Percentiles rank a stretch among this genome's conserved stretches.
These are phyloP conservation scores for Solanum megistacrolobum DNA, from an alignment of 257 asterid genomes.

Conservation along the genomic window DNA sequence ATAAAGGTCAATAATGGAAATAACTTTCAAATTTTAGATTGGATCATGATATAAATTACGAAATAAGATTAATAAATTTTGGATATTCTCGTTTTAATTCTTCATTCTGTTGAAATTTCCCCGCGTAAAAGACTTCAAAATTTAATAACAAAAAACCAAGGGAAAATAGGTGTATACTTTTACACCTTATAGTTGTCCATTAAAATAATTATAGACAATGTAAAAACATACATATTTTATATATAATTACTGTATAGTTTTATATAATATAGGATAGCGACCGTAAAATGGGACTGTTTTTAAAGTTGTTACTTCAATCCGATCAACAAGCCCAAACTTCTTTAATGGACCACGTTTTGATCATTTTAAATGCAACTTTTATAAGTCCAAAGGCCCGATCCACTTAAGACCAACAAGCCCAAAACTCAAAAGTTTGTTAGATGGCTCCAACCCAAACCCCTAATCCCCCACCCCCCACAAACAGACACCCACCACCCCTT, in stretches of 20 bases:
- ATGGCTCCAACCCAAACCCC: not conserved
- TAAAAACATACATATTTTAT: too few species aligned
- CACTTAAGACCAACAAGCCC: not conserved
- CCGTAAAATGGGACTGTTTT: not conserved
- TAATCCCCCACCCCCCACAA: fast-evolving
- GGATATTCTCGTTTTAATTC: too few species aligned
- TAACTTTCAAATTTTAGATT: not conserved
- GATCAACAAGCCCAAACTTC: not conserved
- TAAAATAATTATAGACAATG: too few species aligned
- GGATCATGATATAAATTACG: not conserved
- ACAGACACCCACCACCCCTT: not conserved
- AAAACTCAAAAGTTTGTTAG: not conserved
- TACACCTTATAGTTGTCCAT: not conserved
- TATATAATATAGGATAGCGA: not conserved
- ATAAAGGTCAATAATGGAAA: not conserved
- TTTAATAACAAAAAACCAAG: not conserved
- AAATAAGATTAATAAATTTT: not conserved
- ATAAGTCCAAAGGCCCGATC: not conserved
- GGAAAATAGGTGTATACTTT: not conserved
- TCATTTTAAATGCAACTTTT: not conserved
- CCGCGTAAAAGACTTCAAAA: not conserved
- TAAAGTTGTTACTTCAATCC: not conserved
- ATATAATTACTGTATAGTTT: not conserved
- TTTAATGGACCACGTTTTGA: not conserved
- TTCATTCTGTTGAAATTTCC: not conserved